Conservation (phyloP, 306 rosid species). For the Alnus rubra region DNA sequence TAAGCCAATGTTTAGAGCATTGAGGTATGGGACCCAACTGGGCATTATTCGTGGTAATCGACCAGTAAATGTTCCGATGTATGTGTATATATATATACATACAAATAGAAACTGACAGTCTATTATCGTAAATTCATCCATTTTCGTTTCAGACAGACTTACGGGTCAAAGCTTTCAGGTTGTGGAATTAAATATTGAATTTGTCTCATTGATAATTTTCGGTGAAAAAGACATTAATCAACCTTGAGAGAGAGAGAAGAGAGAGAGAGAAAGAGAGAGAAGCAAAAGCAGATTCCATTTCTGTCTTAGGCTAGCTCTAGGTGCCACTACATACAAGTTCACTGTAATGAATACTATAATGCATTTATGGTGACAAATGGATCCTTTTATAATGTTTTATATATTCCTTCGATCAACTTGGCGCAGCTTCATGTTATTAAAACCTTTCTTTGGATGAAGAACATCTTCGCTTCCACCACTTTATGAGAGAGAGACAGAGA, state of each 20-base stretch:
- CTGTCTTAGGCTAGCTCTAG: slow-evolving; percentile 44
- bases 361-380: slow-evolving; percentile 24
- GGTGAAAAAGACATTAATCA: slow-evolving; percentile 78
- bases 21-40: not conserved
- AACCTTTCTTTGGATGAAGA: not conserved
- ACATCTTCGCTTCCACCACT: slow-evolving; percentile 12
- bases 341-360: slow-evolving; percentile 45
- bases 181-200: slow-evolving; percentile 53
- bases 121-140: slow-evolving; percentile 43
- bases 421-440: slow-evolving; percentile 36
- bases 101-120: slow-evolving; percentile 17
- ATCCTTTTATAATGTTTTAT: slow-evolving; percentile 17
- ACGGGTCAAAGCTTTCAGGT: slow-evolving; percentile 81
- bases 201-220: slow-evolving; percentile 59
- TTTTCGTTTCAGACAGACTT: slow-evolving; percentile 65
- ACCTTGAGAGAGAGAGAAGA: slow-evolving; percentile 58
- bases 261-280: slow-evolving; percentile 34
- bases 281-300: slow-evolving; percentile 71
- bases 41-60: not conserved
- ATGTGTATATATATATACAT: not conserved
- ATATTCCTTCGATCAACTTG: slow-evolving; percentile 27
- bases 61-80: not conserved
- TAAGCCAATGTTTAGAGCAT: not conserved
- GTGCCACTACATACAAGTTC: slow-evolving; percentile 41
- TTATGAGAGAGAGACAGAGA: slow-evolving; percentile 7